These are phyloP conservation scores for Erigeron canadensis DNA, from an alignment of 129 eudicot genomes.

Conservation along the genomic window DNA sequence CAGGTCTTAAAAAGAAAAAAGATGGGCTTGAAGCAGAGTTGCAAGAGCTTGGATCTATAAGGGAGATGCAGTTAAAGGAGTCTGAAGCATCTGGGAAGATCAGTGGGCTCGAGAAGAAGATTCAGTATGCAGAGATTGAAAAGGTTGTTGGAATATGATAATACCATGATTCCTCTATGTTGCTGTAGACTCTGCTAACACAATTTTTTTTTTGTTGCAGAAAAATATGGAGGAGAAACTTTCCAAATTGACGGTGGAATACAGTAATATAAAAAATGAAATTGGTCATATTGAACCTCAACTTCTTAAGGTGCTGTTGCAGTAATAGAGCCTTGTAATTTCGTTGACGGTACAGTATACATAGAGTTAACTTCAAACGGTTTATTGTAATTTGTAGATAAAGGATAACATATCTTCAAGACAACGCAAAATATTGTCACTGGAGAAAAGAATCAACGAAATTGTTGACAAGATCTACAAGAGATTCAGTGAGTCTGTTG, in stretches of 20 bases:
- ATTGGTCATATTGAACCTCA: slow-evolving; percentile 69
- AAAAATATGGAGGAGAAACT: slow-evolving; percentile 88
- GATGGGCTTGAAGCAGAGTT: slow-evolving; percentile 78
- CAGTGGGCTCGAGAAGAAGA: slow-evolving; percentile 96
- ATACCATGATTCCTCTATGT: not conserved
- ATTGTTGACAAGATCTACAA: slow-evolving; percentile 81
- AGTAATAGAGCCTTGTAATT: slow-evolving; percentile 10
- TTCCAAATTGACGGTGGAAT: slow-evolving; percentile 58
- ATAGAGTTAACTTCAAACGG: slow-evolving; percentile 8
- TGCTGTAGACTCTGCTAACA: slow-evolving; percentile 9
- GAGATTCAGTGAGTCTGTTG: slow-evolving; percentile 87
- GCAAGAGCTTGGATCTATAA: slow-evolving; percentile 82
- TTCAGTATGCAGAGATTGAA: slow-evolving; percentile 95
- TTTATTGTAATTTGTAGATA: slow-evolving; percentile 47
- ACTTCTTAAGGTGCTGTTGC: slow-evolving; percentile 54
- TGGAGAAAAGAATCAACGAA: slow-evolving; percentile 78
- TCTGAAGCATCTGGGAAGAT: slow-evolving; percentile 96
- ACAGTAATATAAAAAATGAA: slow-evolving; percentile 60
- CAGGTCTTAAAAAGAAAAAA: slow-evolving; percentile 93
- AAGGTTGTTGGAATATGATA: slow-evolving; percentile 47
- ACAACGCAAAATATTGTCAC: slow-evolving; percentile 41
- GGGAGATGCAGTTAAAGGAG: slow-evolving; percentile 93
- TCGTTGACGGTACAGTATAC: not conserved
- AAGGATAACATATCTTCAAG: slow-evolving; percentile 49
- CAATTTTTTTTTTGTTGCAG: slow-evolving; percentile 44